A percentile compares a stretch with the other conserved stretches of the same genome.
Evolutionary conservation across 148 eudicot species (phyloP).

Genomic region (Vaccinium myrtillus): DNA sequence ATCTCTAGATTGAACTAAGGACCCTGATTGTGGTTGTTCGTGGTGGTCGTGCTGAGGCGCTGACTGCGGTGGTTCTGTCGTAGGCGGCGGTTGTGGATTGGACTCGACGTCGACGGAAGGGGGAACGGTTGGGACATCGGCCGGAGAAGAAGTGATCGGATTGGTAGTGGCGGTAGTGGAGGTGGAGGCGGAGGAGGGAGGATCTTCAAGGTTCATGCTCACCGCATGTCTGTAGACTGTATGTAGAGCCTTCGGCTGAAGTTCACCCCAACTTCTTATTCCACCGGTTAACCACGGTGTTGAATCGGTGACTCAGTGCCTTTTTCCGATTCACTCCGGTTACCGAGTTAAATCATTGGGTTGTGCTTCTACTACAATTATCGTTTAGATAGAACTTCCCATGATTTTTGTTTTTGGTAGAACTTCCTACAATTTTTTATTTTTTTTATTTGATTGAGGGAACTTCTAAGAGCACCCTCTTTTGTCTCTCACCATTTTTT

Average conservation of each 20-base stretch:
- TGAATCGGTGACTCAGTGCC: not conserved
- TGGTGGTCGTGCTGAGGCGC: not conserved
- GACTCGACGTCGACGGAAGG: constrained; percentile 12
- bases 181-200: constrained; percentile 3
- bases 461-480: not conserved
- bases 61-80: not conserved
- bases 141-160: not conserved
- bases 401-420: no score
- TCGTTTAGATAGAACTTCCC: no score
- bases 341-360: not conserved
- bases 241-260: not conserved
- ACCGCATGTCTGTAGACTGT: constrained; percentile 2
- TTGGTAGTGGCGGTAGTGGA: not conserved
- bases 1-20: constrained; percentile 37
- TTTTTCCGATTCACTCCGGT: not conserved
- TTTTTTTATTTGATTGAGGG: not conserved
- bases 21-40: not conserved
- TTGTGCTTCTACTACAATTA: no score
- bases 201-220: constrained; percentile 15
- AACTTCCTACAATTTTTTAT: no score
- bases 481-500: no score
- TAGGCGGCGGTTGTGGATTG: constrained; percentile 7
- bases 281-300: not conserved
- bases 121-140: not conserved
- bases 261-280: not conserved